Evolutionary conservation across 345 rosid genomes (phyloP).

Genomic region (Dipteronia sinensis): DNA sequence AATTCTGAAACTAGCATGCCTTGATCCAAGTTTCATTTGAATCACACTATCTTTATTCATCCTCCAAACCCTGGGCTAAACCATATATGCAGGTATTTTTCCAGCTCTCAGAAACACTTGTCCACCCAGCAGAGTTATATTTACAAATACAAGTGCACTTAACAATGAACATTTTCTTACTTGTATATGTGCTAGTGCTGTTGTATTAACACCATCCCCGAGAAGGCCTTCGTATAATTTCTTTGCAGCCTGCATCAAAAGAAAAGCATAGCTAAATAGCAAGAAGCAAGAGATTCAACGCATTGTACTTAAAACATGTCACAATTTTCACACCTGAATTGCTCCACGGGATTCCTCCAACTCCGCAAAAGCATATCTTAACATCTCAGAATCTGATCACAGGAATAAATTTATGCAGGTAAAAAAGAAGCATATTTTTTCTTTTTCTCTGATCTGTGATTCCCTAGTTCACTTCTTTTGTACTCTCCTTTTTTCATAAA

Average conservation of each 20-base stretch:
- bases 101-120: neutral
- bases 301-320: neutral
- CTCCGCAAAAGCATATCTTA: constrained; percentile 94
- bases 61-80: neutral
- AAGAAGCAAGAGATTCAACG: constrained; percentile 10
- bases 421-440: neutral
- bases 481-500: neutral
- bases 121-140: neutral
- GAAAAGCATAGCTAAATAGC: constrained; percentile 23
- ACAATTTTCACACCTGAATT: constrained; percentile 48
- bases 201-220: constrained; percentile 53
- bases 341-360: constrained; percentile 95
- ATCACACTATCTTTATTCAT: neutral
- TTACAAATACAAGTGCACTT: neutral
- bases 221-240: constrained; percentile 75
- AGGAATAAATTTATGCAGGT: constrained; percentile 13
- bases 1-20: neutral
- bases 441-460: neutral
- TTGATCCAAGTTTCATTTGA: neutral
- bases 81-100: neutral
- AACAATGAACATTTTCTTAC: constrained; percentile 40
- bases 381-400: constrained; percentile 73
- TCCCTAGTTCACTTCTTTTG: neutral
- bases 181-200: constrained; percentile 85
- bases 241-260: constrained; percentile 75